Base-by-base conservation (phyloP, 371 early-diverging fungal genomes). In the Syncephalis plumigaleata region DNA sequence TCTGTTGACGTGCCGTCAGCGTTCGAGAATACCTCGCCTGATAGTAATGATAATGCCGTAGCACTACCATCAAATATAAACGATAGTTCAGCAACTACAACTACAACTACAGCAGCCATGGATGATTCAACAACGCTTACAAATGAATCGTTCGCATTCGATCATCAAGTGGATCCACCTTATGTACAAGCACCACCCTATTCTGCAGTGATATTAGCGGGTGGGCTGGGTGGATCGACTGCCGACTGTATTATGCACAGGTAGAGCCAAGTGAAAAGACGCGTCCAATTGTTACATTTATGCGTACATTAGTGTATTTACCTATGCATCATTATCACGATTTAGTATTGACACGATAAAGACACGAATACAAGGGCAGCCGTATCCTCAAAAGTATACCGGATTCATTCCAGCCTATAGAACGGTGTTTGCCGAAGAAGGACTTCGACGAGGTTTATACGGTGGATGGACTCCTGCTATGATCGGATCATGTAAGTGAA, bases 161-260 rank as follows among this genome's bases (percentile, higher is more conserved):
- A 31, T 31, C 4, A 31, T 31, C 31, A 31, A 11, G 31, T 31
- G 4, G 31, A 31, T 31, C 31, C 31, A 11, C 31, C 31, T 11
- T 31, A 31, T 11, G 31, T 11, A 11, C 31, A 11, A 7, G 31
- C 31, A 31, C 31, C 31, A 11, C 31, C 31, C 31, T 31, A 31
- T 31, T 11, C 31, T 7, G 31, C 31, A 7, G 31, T 31, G 4
- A 31, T 31, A 31, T 11, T 79, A 47, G 75, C 75, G 22, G 84
- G 84, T 42, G 81, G 76, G 9, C 51, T 84, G 37, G 84, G 75
- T 48, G 84, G 81, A 31, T 63, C 75, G 0, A 55, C 75, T 11
- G 84, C 79, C 39, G 84, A 84, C 65, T 70, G 73, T 45, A 45
- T 71, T 20, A 79, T 84, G 79, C 84, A 82, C 54, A 73, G 78